These are phyloP conservation scores for Scheffersomyces quercinus DNA, from an alignment of 1,139 yeast species.

Conservation along the genomic window DNA sequence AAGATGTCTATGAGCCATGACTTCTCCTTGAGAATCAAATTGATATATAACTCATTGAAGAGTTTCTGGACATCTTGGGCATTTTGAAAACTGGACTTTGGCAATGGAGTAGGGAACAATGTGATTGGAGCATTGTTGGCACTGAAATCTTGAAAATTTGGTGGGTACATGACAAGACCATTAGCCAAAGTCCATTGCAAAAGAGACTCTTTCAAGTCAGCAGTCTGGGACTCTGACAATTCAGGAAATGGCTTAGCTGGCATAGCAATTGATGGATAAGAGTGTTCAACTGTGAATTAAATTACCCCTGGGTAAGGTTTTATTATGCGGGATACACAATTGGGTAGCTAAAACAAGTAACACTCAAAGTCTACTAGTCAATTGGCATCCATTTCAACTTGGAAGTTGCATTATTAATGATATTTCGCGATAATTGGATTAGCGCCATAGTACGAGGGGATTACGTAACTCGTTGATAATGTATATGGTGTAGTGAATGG, in stretches of 20 bases:
- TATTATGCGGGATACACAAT: too few relatives aligned
- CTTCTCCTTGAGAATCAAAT: constrained; percentile 51
- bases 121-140: constrained; percentile 85
- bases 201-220: constrained; percentile 40
- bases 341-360: too few relatives aligned
- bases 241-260: constrained; percentile 30
- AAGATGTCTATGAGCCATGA: constrained; percentile 65
- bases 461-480: too few relatives aligned
- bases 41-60: constrained; percentile 75
- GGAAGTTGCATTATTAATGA: too few relatives aligned
- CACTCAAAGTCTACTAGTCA: too few relatives aligned
- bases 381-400: too few relatives aligned
- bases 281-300: too few relatives aligned
- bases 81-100: constrained; percentile 60
- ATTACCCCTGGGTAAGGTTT: too few relatives aligned
- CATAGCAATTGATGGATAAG: background rate
- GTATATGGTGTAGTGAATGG: too few relatives aligned
- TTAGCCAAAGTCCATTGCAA: constrained; percentile 78
- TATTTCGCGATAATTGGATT: too few relatives aligned
- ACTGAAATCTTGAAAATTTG: constrained; percentile 43
- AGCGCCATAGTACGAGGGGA: too few relatives aligned
- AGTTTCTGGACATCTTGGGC: constrained; percentile 68
- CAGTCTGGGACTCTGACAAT: constrained; percentile 27
- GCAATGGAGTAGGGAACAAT: constrained; percentile 86
- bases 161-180: constrained; percentile 80